These are phyloP conservation scores for Lunasporangiospora selenospora DNA, from an alignment of 192 early-diverging fungal genomes.

Conservation along the genomic window DNA sequence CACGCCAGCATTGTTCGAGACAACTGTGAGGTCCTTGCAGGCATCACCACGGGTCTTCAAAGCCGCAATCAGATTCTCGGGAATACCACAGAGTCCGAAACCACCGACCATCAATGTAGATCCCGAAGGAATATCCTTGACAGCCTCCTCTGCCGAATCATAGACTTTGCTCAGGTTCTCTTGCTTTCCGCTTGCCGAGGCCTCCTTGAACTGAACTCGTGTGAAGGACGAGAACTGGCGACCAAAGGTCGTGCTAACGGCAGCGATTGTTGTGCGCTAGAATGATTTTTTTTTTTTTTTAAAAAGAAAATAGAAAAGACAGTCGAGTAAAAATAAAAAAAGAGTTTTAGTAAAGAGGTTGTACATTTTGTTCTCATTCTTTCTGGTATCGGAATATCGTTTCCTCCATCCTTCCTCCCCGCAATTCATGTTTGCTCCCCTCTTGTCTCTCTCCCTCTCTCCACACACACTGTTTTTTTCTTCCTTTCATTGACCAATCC, in stretches of 20 bases:
- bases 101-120: slow-evolving; percentile 73
- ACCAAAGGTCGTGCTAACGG: slow-evolving; percentile 26
- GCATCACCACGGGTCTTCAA: slow-evolving; percentile 64
- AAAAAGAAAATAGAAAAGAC: neutral
- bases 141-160: slow-evolving; percentile 64
- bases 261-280: slow-evolving; percentile 32
- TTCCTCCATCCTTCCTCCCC: no score
- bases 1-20: slow-evolving; percentile 82
- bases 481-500: neutral
- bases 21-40: slow-evolving; percentile 70
- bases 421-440: no score
- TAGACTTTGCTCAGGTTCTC: slow-evolving; percentile 60
- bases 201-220: slow-evolving; percentile 17
- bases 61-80: slow-evolving; percentile 77
- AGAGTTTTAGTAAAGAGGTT: neutral
- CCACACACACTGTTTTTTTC: no score
- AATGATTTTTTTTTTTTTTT: neutral
- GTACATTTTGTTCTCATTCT: no score
- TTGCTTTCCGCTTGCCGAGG: slow-evolving; percentile 4
- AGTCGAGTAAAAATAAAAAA: neutral
- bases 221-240: slow-evolving; percentile 44
- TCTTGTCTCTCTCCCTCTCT: no score
- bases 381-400: no score
- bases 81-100: slow-evolving; percentile 82
- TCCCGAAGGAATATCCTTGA: slow-evolving; percentile 63